Evolutionary conservation across 257 asterid genomes (phyloP), one percentile per base, ranked within the genome.

Genomic region (Solanum stenotomum): DNA sequence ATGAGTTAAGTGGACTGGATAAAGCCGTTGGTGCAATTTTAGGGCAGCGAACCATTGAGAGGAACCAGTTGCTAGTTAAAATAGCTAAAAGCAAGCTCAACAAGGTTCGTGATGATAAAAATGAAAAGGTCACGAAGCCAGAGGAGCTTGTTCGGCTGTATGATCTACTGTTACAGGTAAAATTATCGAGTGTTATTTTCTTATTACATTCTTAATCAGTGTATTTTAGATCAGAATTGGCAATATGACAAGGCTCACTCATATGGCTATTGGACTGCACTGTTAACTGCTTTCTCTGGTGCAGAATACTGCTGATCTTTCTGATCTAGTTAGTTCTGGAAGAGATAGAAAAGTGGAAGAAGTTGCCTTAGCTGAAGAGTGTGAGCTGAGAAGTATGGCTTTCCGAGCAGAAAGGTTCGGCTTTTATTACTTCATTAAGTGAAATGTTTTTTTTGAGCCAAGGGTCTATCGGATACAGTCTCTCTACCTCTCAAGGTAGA

Each of bases 71-170:
- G 92, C 87, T 97, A 90, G 99, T 97, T 89, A 92, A 91, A 90
- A 91, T 93, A 87, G 99, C 96, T 61, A 97, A 94, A 92, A 91
- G 96, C 89, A 97, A 96, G 89, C 94, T 97, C 86, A 93, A 89
- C 88, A 97, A 93, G 93, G 92, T 84, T 89, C 96, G 95, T 42
- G 98, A 91, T 90, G 99, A 95, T 87, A 97, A 94, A 90, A 94
- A 92, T 91, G 99, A 97, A 85, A 97, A 92, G 88, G 93, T 93
- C 83, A 93, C 98, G 40, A 96, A 94, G 93, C 99, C 99, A 56
- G 99, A 96, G 91, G 99, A 96, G 94, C 98, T 97, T 90, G 98
- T 97, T 61, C 95, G 98, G 76, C 90, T 97, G 75, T 97, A 92
- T 90, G 98, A 95, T 93, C 96, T 95, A 88, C 92, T 97, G 87